Conservation (phyloP, 225 moss, liverwort and hornwort genomes). For the Thuidium tamariscinum region DNA sequence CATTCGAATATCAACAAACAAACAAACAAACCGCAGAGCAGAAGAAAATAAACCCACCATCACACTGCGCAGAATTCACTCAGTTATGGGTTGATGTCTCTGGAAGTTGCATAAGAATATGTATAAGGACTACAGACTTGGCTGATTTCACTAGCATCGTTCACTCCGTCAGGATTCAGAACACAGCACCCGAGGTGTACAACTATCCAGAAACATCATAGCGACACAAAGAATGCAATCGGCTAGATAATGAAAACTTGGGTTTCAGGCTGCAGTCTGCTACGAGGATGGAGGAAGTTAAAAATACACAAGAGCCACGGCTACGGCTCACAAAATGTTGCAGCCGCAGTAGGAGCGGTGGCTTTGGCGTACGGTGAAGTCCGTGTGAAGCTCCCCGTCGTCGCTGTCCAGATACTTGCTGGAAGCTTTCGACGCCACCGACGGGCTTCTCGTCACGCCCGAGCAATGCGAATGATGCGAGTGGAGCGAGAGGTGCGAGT, state of each 20-base stretch:
- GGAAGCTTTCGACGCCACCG: conserved; percentile 13
- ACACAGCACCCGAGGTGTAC: neutral
- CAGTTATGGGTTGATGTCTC: neutral
- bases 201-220: neutral
- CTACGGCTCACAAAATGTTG: conserved; percentile 16
- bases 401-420: conserved; percentile 20
- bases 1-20: neutral
- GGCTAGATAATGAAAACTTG: neutral
- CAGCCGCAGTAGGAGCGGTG: conserved; percentile 26
- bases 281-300: neutral
- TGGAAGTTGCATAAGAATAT: neutral
- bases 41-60: neutral
- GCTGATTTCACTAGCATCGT: neutral
- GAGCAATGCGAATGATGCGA: neutral
- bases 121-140: neutral
- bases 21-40: neutral
- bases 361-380: neutral
- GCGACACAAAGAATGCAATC: neutral
- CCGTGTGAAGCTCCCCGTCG: neutral
- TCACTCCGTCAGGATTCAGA: neutral
- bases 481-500: neutral
- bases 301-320: neutral
- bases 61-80: neutral
- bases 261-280: neutral
- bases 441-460: conserved; percentile 5